These are phyloP conservation scores for Salix arbutifolia DNA, from an alignment of 345 rosid species.

Conservation along the genomic window DNA sequence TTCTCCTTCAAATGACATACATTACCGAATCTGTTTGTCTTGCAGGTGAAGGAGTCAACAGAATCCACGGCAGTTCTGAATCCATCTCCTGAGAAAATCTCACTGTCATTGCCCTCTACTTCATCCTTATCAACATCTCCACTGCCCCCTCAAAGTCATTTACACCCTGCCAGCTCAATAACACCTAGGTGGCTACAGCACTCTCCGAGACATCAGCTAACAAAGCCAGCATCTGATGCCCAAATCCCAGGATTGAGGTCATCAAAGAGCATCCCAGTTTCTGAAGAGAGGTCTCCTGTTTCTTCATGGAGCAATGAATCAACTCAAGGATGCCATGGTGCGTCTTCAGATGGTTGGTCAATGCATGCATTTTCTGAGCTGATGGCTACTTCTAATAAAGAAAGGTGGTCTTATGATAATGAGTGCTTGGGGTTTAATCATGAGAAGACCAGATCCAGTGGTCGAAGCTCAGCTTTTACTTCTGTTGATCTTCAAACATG, in stretches of 20 bases:
- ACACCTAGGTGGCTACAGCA: conserved; percentile 36
- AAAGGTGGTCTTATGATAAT: conserved; percentile 58
- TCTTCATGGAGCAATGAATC: conserved; percentile 61
- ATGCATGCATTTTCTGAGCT: conserved; percentile 77
- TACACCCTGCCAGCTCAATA: conserved; percentile 41
- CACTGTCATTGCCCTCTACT: conserved; percentile 60
- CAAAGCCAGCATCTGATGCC: conserved; percentile 41
- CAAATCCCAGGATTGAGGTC: conserved; percentile 38
- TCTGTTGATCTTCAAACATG: conserved; percentile 62
- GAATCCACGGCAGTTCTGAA: conserved; percentile 46
- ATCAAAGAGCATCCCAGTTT: conserved; percentile 32
- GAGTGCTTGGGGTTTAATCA: conserved; percentile 45
- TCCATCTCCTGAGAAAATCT: conserved; percentile 53
- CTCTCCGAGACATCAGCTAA: conserved; percentile 36
- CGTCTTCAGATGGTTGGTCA: conserved; percentile 84
- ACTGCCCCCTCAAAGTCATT: conserved; percentile 45
- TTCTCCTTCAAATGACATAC: conserved; percentile 8
- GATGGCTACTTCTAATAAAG: conserved; percentile 57
- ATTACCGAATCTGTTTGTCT: conserved; percentile 6
- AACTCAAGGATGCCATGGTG: conserved; percentile 46
- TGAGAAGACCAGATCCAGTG: conserved; percentile 46
- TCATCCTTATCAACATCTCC: conserved; percentile 57
- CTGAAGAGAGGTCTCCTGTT: conserved; percentile 40
- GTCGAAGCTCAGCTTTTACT: conserved; percentile 36
- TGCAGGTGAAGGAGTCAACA: conserved; percentile 48